Conservation (phyloP, 345 rosid species). For the Cardamine chenopodiifolia region DNA sequence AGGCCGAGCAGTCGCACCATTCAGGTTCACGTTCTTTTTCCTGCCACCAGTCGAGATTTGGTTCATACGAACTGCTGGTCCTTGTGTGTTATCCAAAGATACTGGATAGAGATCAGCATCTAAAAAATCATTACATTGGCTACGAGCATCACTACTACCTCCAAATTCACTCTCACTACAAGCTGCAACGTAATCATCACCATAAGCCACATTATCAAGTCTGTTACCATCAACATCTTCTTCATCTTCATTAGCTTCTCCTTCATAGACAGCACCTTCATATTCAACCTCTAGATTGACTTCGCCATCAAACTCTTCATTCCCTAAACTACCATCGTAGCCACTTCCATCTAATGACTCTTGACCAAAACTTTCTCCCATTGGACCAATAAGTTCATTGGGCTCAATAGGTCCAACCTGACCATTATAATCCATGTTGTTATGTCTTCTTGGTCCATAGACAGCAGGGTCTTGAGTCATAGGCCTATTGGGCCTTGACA, state of each 20-base stretch:
- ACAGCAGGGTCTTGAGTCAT: not conserved
- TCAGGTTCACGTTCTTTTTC: not conserved
- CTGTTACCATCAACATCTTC: constrained; percentile 1
- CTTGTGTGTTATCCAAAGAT: not conserved
- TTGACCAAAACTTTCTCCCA: constrained; percentile 22
- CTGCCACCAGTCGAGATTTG: not conserved
- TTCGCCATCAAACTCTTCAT: constrained; percentile 23
- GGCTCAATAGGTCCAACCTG: not conserved
- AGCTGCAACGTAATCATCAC: not conserved
- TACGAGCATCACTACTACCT: constrained; percentile 40
- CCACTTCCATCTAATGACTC: constrained; percentile 21
- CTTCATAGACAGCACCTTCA: constrained; percentile 24
- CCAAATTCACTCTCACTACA: constrained; percentile 40
- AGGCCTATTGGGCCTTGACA: not conserved
- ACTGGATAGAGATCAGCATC: constrained; percentile 33
- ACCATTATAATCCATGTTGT: constrained; percentile 17
- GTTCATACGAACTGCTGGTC: constrained; percentile 4
- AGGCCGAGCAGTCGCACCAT: not conserved
- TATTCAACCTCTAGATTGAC: constrained; percentile 28
- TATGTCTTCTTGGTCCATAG: constrained; percentile 19
- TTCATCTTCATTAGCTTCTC: constrained; percentile 7
- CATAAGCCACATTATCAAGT: constrained; percentile 26
- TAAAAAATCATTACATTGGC: constrained; percentile 31
- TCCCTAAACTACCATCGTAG: constrained; percentile 5
- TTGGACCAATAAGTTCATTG: not conserved